These are phyloP conservation scores for Phytophthora pluvialis DNA, from an alignment of 352 stramenopile genomes.

Conservation along the genomic window DNA sequence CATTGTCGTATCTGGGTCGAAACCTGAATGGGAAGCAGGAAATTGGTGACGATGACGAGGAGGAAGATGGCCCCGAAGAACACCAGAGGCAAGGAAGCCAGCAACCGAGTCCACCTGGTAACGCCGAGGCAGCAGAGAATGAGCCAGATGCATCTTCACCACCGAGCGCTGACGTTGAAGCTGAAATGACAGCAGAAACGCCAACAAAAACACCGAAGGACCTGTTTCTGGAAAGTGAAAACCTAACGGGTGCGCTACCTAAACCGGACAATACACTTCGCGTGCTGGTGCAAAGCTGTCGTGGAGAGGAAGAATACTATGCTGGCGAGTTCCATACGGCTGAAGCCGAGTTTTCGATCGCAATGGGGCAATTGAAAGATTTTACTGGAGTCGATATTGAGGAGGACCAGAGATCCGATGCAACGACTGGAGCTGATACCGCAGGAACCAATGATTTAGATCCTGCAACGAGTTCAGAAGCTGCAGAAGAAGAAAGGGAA, in stretches of 20 bases:
- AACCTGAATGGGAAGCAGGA: slow-evolving; percentile 24
- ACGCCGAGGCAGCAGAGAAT: not conserved
- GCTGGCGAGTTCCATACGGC: slow-evolving; percentile 49
- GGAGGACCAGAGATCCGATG: slow-evolving; percentile 9
- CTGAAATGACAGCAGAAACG: not conserved
- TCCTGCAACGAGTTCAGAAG: not conserved
- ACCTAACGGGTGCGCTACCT: slow-evolving; percentile 21
- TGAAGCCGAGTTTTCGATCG: slow-evolving; percentile 46
- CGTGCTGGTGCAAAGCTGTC: slow-evolving; percentile 36
- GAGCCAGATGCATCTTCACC: not conserved
- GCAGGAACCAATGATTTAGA: slow-evolving; percentile 2
- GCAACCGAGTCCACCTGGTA: not conserved
- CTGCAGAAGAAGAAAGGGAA: slow-evolving; percentile 5
- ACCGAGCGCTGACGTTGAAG: not conserved
- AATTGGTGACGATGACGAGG: slow-evolving; percentile 30
- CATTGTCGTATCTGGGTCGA: slow-evolving; percentile 36
- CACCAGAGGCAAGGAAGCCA: not conserved
- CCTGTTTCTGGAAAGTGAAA: slow-evolving; percentile 43
- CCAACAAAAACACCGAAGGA: slow-evolving; percentile 31
- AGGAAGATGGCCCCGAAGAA: slow-evolving; percentile 6
- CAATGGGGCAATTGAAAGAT: slow-evolving; percentile 38
- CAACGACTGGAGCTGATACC: not conserved
- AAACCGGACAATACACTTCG: slow-evolving; percentile 31
- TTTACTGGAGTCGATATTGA: slow-evolving; percentile 24
- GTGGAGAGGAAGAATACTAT: slow-evolving; percentile 51